phyloP scores from a whole-genome alignment of 2,329 filamentous ascomycete genomes.

The Venturia pyrina region DNA sequence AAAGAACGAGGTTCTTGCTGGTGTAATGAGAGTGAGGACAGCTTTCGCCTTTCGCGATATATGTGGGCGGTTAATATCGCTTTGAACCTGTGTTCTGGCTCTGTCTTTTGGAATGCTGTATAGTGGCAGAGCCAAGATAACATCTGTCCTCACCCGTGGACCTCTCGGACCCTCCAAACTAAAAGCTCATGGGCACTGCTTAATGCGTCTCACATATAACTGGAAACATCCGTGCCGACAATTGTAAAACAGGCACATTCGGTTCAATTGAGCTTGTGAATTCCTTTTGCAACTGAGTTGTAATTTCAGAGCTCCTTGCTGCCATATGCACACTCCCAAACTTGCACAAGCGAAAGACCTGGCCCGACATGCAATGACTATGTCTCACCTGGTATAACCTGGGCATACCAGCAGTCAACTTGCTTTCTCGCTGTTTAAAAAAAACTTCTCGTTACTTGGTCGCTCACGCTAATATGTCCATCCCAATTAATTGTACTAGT shows the following conservation, averaged over 20 bases:
- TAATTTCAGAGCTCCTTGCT: too few relatives aligned
- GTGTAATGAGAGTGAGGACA: not conserved
- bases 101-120: not conserved
- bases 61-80: not conserved
- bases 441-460: too few relatives aligned
- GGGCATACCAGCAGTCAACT: too few relatives aligned
- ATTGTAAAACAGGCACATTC: not conserved
- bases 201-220: conserved; percentile 4
- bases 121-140: not conserved
- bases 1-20: not conserved
- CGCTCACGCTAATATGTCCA: too few relatives aligned
- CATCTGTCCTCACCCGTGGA: conserved; percentile 3
- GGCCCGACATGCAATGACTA: too few relatives aligned
- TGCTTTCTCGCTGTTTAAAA: too few relatives aligned
- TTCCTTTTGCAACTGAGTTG: not conserved
- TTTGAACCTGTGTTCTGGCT: not conserved
- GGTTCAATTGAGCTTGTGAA: not conserved
- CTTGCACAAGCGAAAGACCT: not conserved
- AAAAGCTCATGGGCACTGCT: not conserved
- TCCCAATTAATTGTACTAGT: too few relatives aligned
- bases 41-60: not conserved
- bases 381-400: too few relatives aligned
- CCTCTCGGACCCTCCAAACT: not conserved
- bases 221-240: not conserved
- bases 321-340: too few relatives aligned